Evolutionary conservation across 371 early-diverging fungal genomes (phyloP).

Genomic region (Mortierella sp.): DNA sequence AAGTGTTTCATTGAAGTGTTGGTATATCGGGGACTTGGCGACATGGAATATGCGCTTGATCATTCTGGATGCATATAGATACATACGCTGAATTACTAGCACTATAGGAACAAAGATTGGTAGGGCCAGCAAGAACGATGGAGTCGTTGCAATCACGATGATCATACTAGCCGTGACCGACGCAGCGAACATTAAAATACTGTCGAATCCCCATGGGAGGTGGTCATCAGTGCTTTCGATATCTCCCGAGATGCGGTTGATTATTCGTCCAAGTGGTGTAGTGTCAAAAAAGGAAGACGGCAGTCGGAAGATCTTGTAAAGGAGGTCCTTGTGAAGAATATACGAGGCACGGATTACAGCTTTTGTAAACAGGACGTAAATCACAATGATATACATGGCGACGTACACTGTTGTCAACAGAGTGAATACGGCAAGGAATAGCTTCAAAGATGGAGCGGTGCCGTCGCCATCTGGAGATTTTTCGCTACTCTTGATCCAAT

Average conservation of each 20-base stretch:
- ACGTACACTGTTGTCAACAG: slow-evolving; percentile 43
- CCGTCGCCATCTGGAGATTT: slow-evolving; percentile 55
- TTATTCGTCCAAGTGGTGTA: slow-evolving; percentile 87
- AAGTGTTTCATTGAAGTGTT: slow-evolving; percentile 81
- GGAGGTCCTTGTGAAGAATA: slow-evolving; percentile 61
- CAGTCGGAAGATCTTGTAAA: slow-evolving; percentile 68
- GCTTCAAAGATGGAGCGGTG: slow-evolving; percentile 54
- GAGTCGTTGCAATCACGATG: slow-evolving; percentile 67
- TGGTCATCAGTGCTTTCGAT: slow-evolving; percentile 76
- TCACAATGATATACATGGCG: slow-evolving; percentile 7
- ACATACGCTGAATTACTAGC: slow-evolving; percentile 65
- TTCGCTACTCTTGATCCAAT: slow-evolving; percentile 68
- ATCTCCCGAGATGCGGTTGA: slow-evolving; percentile 84
- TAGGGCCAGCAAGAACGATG: slow-evolving; percentile 57
- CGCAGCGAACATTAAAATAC: slow-evolving; percentile 59
- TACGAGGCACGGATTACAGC: slow-evolving; percentile 62
- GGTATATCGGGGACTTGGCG: slow-evolving; percentile 79
- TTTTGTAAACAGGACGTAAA: slow-evolving; percentile 24
- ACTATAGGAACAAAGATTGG: slow-evolving; percentile 50
- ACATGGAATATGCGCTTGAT: slow-evolving; percentile 84
- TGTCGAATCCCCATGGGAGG: slow-evolving; percentile 55
- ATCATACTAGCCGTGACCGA: slow-evolving; percentile 70
- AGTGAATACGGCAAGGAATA: slow-evolving; percentile 83
- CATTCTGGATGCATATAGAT: slow-evolving; percentile 77
- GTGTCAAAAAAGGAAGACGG: slow-evolving; percentile 86